Evolutionary conservation across 805 yeast species (phyloP).

Genomic region (Candida maris): DNA sequence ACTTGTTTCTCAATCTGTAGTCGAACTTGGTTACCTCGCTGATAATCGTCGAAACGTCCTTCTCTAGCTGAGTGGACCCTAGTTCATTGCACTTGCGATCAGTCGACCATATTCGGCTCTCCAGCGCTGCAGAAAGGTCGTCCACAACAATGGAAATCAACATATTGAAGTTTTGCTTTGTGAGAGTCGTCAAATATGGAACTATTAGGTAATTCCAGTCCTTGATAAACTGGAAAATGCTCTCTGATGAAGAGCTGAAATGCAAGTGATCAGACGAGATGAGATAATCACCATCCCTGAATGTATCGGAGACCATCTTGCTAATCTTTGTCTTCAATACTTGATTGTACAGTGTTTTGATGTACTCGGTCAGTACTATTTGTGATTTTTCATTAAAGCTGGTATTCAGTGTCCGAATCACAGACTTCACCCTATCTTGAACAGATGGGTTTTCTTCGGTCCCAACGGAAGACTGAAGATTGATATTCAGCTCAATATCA

Average conservation of each 20-base stretch:
- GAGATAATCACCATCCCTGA: conserved; percentile 39
- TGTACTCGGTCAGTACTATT: conserved; percentile 41
- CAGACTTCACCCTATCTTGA: conserved; percentile 20
- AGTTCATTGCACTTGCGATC: conserved; percentile 70
- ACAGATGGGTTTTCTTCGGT: conserved; percentile 20
- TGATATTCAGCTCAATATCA: conserved; percentile 19
- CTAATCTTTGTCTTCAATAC: conserved; percentile 35
- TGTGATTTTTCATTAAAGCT: conserved; percentile 28
- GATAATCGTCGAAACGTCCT: conserved; percentile 72
- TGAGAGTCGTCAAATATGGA: conserved; percentile 49
- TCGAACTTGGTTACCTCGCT: conserved; percentile 68
- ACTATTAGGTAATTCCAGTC: conserved; percentile 63
- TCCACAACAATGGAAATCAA: conserved; percentile 49
- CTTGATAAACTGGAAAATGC: conserved; percentile 47
- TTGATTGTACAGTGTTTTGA: conserved; percentile 37
- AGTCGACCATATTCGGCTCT: conserved; percentile 62
- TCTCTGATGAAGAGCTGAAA: conserved; percentile 15
- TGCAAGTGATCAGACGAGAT: conserved; percentile 21
- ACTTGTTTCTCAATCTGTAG: conserved; percentile 73
- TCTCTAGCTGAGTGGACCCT: conserved; percentile 80
- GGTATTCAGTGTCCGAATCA: conserved; percentile 20
- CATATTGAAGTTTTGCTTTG: conserved; percentile 43
- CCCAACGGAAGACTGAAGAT: conserved; percentile 13
- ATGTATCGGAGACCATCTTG: conserved; percentile 33
- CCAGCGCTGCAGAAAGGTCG: conserved; percentile 54